A percentile compares a stretch with the other conserved stretches of the same genome.
Evolutionary conservation across 192 early-diverging fungal species (phyloP).

Genomic region (Backusella parvicylindrica): DNA sequence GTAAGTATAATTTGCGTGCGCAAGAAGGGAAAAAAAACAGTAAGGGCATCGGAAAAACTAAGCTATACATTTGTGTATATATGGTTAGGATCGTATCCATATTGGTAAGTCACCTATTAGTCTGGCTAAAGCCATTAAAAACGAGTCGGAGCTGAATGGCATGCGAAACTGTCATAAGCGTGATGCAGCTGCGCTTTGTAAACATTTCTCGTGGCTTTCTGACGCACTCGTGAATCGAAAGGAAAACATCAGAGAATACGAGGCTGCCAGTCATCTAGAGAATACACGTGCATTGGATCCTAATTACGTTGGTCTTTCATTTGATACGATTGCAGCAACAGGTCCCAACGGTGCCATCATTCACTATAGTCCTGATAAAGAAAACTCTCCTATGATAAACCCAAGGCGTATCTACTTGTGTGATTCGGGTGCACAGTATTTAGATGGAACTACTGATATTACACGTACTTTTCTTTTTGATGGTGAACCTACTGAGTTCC

Average conservation of each 20-base stretch:
- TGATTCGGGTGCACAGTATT: constrained; percentile 95
- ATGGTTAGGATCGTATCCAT: constrained; percentile 38
- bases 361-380: constrained; percentile 86
- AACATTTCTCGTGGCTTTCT: constrained; percentile 91
- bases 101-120: constrained; percentile 65
- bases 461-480: constrained; percentile 87
- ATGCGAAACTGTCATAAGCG: constrained; percentile 85
- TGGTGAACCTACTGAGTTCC: constrained; percentile 69
- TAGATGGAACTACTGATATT: constrained; percentile 91
- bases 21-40: too few species aligned
- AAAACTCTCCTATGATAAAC: constrained; percentile 67
- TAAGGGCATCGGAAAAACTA: too few species aligned
- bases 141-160: constrained; percentile 80
- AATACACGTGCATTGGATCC: constrained; percentile 61
- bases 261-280: constrained; percentile 82
- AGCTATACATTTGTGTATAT: background rate
- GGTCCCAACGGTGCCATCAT: constrained; percentile 95
- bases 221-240: constrained; percentile 65
- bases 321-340: constrained; percentile 93
- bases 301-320: constrained; percentile 86
- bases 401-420: constrained; percentile 78
- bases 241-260: constrained; percentile 72
- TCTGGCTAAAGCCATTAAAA: constrained; percentile 89
- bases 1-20: too few species aligned
- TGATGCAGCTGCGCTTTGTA: constrained; percentile 81